A percentile compares a stretch with the other conserved stretches of the same genome.
These are phyloP conservation scores for Phanerochaete sordida DNA, from an alignment of 768 basidiomycete genomes.

Conservation along the genomic window DNA sequence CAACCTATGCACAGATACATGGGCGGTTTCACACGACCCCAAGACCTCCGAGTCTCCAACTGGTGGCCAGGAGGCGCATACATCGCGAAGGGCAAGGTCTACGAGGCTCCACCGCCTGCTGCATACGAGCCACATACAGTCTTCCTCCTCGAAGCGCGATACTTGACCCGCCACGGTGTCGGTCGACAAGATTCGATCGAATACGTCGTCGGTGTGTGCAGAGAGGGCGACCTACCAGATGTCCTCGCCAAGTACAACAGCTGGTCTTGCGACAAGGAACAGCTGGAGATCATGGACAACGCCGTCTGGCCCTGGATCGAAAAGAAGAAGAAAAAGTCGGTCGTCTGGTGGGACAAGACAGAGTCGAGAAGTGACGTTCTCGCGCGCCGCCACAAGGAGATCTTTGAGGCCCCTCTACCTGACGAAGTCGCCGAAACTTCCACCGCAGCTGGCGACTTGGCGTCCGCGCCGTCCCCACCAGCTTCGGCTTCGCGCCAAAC, in stretches of 20 bases:
- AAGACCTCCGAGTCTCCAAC: slow-evolving; percentile 31
- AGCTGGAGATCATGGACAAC: slow-evolving; percentile 32
- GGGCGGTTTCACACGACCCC: slow-evolving; percentile 37
- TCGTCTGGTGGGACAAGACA: slow-evolving; percentile 28
- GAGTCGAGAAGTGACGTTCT: slow-evolving; percentile 22
- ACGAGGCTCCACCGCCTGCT: slow-evolving; percentile 28
- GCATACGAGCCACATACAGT: slow-evolving; percentile 40
- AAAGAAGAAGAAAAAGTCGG: slow-evolving; percentile 9
- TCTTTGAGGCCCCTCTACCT: not conserved
- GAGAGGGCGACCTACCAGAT: slow-evolving; percentile 27
- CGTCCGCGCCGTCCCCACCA: not conserved
- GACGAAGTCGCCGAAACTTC: not conserved
- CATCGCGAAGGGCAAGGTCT: slow-evolving; percentile 18
- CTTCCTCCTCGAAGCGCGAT: slow-evolving; percentile 34
- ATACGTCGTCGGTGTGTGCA: slow-evolving; percentile 32
- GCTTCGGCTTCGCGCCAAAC: not conserved
- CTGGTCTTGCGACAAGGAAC: slow-evolving; percentile 5
- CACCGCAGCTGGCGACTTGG: not conserved
- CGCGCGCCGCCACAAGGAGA: slow-evolving; percentile 1
- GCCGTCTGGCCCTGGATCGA: slow-evolving; percentile 35
- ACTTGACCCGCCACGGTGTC: slow-evolving; percentile 25
- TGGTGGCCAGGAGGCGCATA: slow-evolving; percentile 35
- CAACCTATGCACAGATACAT: slow-evolving; percentile 27
- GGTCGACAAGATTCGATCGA: slow-evolving; percentile 30
- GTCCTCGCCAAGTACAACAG: slow-evolving; percentile 32